Base-by-base conservation (phyloP, 495 filamentous ascomycete species). In the Penicillium diatomitis region DNA sequence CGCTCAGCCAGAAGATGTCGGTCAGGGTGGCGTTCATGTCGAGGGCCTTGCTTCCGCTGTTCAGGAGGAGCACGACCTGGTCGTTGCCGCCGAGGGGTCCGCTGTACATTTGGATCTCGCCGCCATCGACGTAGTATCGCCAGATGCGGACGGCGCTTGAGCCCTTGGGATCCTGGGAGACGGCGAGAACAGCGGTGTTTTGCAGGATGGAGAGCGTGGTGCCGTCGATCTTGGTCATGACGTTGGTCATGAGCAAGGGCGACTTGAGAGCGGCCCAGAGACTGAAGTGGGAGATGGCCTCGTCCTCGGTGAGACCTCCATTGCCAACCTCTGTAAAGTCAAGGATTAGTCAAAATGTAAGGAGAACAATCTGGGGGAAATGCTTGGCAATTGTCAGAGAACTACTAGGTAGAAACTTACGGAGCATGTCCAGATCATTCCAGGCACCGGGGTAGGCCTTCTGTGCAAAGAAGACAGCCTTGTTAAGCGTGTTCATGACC, bases 251-350 rank as follows among this genome's bases (percentile, higher is more conserved):
- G 29, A 70, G 57, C 2, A 70, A 53, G 3, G 67, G 64, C 6
- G 63, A 67, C 50, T 69, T 69, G 20, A 63, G 38, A 5, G 61
- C 47, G 5, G 66, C 66, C 66, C 66, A 69, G 38, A 69, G 57
- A 33, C 49, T 59, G 52, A 69, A 64, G 39, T 66, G 71, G 11
- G 52, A 53, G 32, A 58, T 54, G 9, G 64, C 62, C 47, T 69
- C 61, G 4, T 63, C 65, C 32, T 74, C 64, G 6, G 68, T 76
- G 47, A 85, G 66, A 4, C 67, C 71, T 11, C 69, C 71, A 46
- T 83, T 85, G 27, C 83, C 83, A 41, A 86, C 76, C 60, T 84
- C 82, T 46, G 58, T 41, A 71, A 75, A 76, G 28, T 20, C 4
- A 20, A 20, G 20, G 20, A 20, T 20, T 20, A 20, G 20, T 20